Percentiles rank a stretch among this genome's conserved stretches.
These are phyloP conservation scores for Angomonas ambiguus DNA, from an alignment of 208 protist species.

Conservation along the genomic window DNA sequence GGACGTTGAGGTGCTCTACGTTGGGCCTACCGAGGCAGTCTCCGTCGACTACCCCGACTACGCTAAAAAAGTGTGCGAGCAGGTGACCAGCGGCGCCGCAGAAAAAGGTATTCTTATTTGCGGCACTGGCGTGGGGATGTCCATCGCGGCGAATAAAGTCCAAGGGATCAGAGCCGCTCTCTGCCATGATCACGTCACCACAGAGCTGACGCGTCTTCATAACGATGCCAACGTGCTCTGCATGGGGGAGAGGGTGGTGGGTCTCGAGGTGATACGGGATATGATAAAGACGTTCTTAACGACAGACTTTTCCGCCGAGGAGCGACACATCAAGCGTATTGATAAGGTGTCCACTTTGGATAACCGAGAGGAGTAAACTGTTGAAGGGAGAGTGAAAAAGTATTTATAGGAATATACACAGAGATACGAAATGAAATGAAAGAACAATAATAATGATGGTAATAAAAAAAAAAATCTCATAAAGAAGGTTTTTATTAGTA, in stretches of 20 bases:
- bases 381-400: slow-evolving; percentile 18
- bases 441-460: slow-evolving; percentile 1
- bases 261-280: slow-evolving; percentile 78
- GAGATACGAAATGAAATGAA: slow-evolving; percentile 8
- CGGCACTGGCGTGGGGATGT: slow-evolving; percentile 94
- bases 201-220: slow-evolving; percentile 77
- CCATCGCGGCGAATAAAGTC: slow-evolving; percentile 94
- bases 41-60: slow-evolving; percentile 94
- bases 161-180: slow-evolving; percentile 89
- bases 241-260: slow-evolving; percentile 79
- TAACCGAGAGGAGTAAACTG: neutral
- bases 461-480: neutral
- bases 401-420: slow-evolving; percentile 13
- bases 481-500: slow-evolving; percentile 8
- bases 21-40: slow-evolving; percentile 42
- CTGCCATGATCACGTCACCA: slow-evolving; percentile 91
- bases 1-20: slow-evolving; percentile 72
- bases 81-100: slow-evolving; percentile 52
- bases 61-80: slow-evolving; percentile 55
- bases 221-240: slow-evolving; percentile 93
- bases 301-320: slow-evolving; percentile 76
- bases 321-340: slow-evolving; percentile 62
- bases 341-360: slow-evolving; percentile 55
- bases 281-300: slow-evolving; percentile 85
- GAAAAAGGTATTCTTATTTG: slow-evolving; percentile 88